Evolutionary conservation across 192 early-diverging fungal species (phyloP), one percentile per base, ranked within the genome.

Genomic region (Globomyces pollinis-pini): DNA sequence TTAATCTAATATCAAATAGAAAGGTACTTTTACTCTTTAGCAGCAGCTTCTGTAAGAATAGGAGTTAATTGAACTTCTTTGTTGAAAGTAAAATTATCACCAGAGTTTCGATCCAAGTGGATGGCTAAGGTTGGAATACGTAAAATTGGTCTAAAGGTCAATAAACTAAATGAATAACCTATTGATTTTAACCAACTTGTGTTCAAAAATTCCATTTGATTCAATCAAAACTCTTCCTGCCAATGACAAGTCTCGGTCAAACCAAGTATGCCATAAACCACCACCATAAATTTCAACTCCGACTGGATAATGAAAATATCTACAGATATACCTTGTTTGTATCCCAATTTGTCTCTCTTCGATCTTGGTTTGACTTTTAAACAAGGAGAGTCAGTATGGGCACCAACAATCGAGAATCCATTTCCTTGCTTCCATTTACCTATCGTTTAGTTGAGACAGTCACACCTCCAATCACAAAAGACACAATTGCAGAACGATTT

Each of bases 261-360:
- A 99, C 96, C 96, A 99, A 26, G 96, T 94, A 70, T 95, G 84
- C 89, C 93, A 97, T 15, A 96, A 71, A n/a, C 91, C 94, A n/a
- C 94, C 94, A 62, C 94, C 94, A 61, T 97, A 97, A 34, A 84
- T 58, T 70, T 93, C 89, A 35, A 68, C 66, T 11, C 75, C 75
- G 43, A 96, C 90, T n/a, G n/a, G n/a, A n/a, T n/a, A n/a, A n/a
- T n/a, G n/a, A 67, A 30, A 20, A 20, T 16, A 36, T 36, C 3
- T 16, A 57, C 16, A 18, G 21, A 56, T 97, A 91, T n/a, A n/a
- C n/a, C n/a, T 72, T 98, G 87, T 30, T 91, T 73, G 70, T 94
- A 96, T 16, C 90, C 91, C 20, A 62, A 66, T 45, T 83, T 84
- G 34, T 83, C 81, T 76, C 91, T 96, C 71, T 93, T 95, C 24